Percentiles rank a stretch among this genome's conserved stretches.
Conservation (phyloP, 805 yeast species). For the Suhomyces emberorum region DNA sequence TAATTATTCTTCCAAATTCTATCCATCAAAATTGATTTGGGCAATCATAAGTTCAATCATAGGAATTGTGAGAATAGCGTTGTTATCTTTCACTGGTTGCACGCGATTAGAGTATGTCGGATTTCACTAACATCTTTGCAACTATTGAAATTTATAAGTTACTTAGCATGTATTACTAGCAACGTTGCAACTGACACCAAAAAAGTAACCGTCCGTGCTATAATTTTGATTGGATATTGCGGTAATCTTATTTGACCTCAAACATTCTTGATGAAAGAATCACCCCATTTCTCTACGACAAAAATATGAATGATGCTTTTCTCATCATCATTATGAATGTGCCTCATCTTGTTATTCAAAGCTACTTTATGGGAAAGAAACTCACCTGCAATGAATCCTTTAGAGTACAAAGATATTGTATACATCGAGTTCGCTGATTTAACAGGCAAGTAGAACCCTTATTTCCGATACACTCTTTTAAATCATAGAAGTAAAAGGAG, state of each 20-base stretch:
- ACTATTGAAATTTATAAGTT: conserved; percentile 27
- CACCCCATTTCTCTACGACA: conserved; percentile 43
- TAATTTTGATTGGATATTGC: conserved; percentile 47
- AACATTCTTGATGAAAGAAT: conserved; percentile 41
- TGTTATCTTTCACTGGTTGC: too few relatives aligned
- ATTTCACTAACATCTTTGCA: conserved; percentile 30
- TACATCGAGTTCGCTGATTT: conserved; percentile 49
- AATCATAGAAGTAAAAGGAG: too few relatives aligned
- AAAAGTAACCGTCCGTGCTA: conserved; percentile 45
- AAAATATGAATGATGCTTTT: conserved; percentile 39
- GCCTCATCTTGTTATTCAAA: conserved; percentile 23
- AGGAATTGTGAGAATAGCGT: too few relatives aligned
- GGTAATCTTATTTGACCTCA: conserved; percentile 60
- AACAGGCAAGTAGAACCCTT: conserved; percentile 53
- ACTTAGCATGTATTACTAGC: conserved; percentile 38
- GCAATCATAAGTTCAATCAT: too few relatives aligned
- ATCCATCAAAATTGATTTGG: too few relatives aligned
- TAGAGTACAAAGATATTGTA: conserved; percentile 29
- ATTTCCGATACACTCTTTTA: conserved; percentile 55
- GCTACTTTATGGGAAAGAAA: conserved; percentile 21
- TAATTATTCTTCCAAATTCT: too few relatives aligned
- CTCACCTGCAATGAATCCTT: conserved; percentile 16
- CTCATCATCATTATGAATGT: conserved; percentile 22
- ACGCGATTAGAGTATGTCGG: too few relatives aligned
- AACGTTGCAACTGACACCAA: conserved; percentile 59